Base-by-base conservation (phyloP, 139 green algal species). In the Dunaliella primolecta region DNA sequence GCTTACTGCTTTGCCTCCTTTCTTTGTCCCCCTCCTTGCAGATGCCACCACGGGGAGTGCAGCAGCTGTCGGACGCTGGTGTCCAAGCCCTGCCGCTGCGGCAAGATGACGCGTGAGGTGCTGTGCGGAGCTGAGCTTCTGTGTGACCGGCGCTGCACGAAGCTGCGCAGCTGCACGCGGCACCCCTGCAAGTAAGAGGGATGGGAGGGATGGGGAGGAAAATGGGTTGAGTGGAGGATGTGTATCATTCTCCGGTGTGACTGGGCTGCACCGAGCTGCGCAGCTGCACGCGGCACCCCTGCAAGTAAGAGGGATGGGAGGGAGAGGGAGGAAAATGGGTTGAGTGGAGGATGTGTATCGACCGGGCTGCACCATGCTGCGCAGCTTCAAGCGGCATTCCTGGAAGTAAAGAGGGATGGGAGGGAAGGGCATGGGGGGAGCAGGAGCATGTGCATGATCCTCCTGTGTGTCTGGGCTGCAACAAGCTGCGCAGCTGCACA, bases 221-320 rank as follows among this genome's bases (percentile, higher is more conserved):
- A n/a, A n/a, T n/a, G n/a, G n/a, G n/a, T n/a, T n/a, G n/a, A n/a
- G n/a, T n/a, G n/a, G n/a, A n/a, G n/a, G n/a, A n/a, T n/a, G n/a
- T n/a, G n/a, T n/a, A n/a, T n/a, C n/a, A n/a, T n/a, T n/a, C 86
- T 95, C 2, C 81, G 83, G 34, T 98, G 95, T 82, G 92, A 98
- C 86, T 88, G 91, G 77, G 90, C 30, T 97, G 94, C 89, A 85
- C 74, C 37, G 81, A 85, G 31, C 85, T 93, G 87, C 89, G 92
- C 36, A 71, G 72, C 2, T 97, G 94, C 84, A 92, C 91, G 24
- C 91, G 92, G 1, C 95, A 98, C 83, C 83, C 85, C 2, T 98
- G 95, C 90, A 95, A 94, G 46, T 64, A 64, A 15, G 46, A 64
- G 15, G n/a, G n/a, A n/a, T n/a, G n/a, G n/a, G n/a, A n/a, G n/a